A percentile compares a stretch with the other conserved stretches of the same genome.
phyloP scores from a whole-genome alignment of 2,329 filamentous ascomycete species.

The Lachnellula arida region DNA sequence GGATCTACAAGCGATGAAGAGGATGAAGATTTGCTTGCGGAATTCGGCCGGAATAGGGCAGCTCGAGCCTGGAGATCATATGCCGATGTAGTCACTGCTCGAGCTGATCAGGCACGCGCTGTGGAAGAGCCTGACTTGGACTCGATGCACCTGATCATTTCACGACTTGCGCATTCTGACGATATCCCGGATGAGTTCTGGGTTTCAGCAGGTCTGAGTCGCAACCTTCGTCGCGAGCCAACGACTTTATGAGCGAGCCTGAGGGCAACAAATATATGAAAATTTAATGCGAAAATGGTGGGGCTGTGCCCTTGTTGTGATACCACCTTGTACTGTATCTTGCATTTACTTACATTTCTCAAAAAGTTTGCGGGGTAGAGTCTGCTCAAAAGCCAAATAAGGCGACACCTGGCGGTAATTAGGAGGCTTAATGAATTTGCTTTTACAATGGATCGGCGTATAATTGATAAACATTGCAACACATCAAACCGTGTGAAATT shows the following conservation, averaged over 20 bases:
- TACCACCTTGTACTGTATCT: conserved; percentile 22
- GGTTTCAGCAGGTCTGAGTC: conserved; percentile 63
- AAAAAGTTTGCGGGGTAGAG: conserved; percentile 5
- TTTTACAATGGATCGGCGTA: neutral
- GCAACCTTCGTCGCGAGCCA: conserved; percentile 46
- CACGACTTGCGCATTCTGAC: conserved; percentile 62
- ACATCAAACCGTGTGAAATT: neutral
- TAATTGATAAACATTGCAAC: neutral
- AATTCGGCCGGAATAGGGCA: conserved; percentile 2
- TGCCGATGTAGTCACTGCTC: conserved; percentile 26
- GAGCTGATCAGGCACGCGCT: conserved; percentile 28
- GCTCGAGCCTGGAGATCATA: conserved; percentile 23
- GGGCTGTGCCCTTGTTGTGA: conserved; percentile 14
- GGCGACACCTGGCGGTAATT: neutral
- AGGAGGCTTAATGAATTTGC: neutral
- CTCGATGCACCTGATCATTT: conserved; percentile 68
- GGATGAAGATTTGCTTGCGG: conserved; percentile 31
- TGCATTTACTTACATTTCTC: conserved; percentile 1
- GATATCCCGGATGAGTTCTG: conserved; percentile 83
- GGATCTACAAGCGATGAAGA: conserved; percentile 30
- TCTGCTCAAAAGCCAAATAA: neutral
- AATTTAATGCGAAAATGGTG: conserved; percentile 1
- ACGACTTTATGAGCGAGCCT: conserved; percentile 9
- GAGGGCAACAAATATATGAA: neutral
- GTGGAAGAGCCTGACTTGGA: conserved; percentile 37